phyloP scores from a whole-genome alignment of 2,329 filamentous ascomycete species.

The Aspergillus texensis region DNA sequence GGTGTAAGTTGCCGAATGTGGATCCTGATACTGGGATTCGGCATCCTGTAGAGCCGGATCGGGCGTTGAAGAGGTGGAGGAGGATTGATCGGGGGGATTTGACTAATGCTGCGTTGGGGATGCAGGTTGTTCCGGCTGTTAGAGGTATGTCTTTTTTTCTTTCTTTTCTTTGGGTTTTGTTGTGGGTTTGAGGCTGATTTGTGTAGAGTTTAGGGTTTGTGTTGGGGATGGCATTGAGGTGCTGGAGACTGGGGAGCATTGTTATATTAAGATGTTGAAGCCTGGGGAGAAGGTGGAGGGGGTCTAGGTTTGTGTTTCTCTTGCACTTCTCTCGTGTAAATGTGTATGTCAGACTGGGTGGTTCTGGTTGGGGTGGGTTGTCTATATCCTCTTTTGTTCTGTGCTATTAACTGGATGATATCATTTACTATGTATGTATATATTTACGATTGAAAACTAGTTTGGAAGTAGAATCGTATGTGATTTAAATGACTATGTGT shows the following conservation, averaged over 20 bases:
- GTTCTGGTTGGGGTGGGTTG: no score
- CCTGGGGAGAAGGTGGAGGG: conserved; percentile 36
- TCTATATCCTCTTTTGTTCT: neutral
- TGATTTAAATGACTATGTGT: neutral
- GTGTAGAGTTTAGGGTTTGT: conserved; percentile 34
- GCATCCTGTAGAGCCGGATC: conserved; percentile 52
- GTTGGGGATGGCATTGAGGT: conserved; percentile 46
- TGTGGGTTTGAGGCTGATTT: neutral
- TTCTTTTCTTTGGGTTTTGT: neutral
- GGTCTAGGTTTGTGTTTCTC: conserved; percentile 17
- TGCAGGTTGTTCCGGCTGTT: conserved; percentile 51
- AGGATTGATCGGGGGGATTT: conserved; percentile 54
- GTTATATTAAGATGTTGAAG: conserved; percentile 46
- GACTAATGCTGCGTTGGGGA: conserved; percentile 54
- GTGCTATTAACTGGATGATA: neutral
- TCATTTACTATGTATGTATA: neutral
- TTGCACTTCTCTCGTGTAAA: neutral
- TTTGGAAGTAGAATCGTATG: neutral
- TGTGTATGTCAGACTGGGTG: no score
- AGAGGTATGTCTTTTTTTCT: conserved; percentile 23
- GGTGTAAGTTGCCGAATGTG: conserved; percentile 62
- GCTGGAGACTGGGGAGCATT: conserved; percentile 46
- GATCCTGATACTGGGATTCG: conserved; percentile 57
- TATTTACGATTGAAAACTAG: neutral
- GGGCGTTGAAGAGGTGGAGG: conserved; percentile 53